These are phyloP conservation scores for Nothophoma quercina DNA, from an alignment of 2,329 filamentous ascomycete species.

Conservation along the genomic window DNA sequence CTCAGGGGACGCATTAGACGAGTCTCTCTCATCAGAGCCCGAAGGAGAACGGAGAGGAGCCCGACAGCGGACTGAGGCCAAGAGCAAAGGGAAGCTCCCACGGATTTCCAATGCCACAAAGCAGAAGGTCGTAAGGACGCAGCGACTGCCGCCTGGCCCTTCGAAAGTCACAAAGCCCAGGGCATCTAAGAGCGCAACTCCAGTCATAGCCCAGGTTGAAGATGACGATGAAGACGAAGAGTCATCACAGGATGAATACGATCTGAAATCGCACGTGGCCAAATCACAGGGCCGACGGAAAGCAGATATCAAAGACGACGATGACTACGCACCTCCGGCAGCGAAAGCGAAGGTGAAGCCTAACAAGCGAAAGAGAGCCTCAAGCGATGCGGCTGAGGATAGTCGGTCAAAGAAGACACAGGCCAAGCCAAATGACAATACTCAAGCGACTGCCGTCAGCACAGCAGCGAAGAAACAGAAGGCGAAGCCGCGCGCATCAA, in stretches of 20 bases:
- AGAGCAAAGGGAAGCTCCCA: constrained; percentile 25
- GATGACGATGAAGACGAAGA: background rate
- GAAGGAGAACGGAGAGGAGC: background rate
- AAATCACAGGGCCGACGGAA: constrained; percentile 9
- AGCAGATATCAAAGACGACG: constrained; percentile 17
- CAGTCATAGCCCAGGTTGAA: background rate
- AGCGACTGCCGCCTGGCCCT: constrained; percentile 6
- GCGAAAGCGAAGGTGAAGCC: constrained; percentile 9
- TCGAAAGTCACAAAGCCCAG: constrained; percentile 11
- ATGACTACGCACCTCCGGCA: constrained; percentile 15
- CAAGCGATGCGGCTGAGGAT: background rate
- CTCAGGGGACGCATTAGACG: background rate
- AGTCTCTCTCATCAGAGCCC: background rate
- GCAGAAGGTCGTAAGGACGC: constrained; percentile 13
- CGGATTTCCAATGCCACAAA: constrained; percentile 25
- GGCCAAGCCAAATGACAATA: background rate
- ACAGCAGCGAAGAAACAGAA: background rate
- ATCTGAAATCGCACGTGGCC: background rate
- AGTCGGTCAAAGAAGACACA: constrained; percentile 5
- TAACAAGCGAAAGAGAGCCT: constrained; percentile 19
- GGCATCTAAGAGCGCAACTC: background rate
- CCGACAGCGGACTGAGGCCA: background rate
- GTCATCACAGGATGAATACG: constrained; percentile 5
- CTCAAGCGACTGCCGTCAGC: background rate
- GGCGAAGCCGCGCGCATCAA: background rate